Evolutionary conservation across 129 eudicot genomes (phyloP).

Genomic region (Oenanthe sinensis): DNA sequence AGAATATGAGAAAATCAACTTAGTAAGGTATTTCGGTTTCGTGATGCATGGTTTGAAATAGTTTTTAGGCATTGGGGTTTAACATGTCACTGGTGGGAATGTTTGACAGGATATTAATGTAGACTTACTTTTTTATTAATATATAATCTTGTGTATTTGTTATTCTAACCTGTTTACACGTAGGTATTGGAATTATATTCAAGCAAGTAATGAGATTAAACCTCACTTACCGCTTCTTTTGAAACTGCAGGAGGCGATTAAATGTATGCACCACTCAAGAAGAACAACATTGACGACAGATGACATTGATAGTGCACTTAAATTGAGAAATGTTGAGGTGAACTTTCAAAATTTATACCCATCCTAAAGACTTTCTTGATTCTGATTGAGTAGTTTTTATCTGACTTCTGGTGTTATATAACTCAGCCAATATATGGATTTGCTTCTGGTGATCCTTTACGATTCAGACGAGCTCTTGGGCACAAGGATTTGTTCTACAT

Average conservation of each 20-base stretch:
- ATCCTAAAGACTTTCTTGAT: background rate
- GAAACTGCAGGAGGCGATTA: conserved; percentile 57
- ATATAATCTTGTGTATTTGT: background rate
- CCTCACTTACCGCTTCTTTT: background rate
- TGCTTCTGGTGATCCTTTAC: conserved; percentile 66
- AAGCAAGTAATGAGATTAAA: background rate
- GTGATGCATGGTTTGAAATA: background rate
- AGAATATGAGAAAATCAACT: background rate
- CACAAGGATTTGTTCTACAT: conserved; percentile 61
- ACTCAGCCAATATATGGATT: conserved; percentile 66
- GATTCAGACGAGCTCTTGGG: conserved; percentile 63
- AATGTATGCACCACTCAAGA: conserved; percentile 71
- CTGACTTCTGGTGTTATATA: conserved; percentile 1
- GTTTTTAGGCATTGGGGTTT: background rate
- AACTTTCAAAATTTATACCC: background rate
- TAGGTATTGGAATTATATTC: background rate
- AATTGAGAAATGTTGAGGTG: conserved; percentile 64
- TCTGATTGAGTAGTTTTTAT: background rate
- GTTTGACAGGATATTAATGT: background rate
- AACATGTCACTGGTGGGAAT: background rate
- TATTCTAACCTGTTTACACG: background rate
- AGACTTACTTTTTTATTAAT: no score
- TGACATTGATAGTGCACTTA: conserved; percentile 60
- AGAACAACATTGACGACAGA: conserved; percentile 58
- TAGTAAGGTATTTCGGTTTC: background rate